A percentile compares a stretch with the other conserved stretches of the same genome.
Evolutionary conservation across 805 yeast genomes (phyloP).

Genomic region (Metschnikowia sp.): DNA sequence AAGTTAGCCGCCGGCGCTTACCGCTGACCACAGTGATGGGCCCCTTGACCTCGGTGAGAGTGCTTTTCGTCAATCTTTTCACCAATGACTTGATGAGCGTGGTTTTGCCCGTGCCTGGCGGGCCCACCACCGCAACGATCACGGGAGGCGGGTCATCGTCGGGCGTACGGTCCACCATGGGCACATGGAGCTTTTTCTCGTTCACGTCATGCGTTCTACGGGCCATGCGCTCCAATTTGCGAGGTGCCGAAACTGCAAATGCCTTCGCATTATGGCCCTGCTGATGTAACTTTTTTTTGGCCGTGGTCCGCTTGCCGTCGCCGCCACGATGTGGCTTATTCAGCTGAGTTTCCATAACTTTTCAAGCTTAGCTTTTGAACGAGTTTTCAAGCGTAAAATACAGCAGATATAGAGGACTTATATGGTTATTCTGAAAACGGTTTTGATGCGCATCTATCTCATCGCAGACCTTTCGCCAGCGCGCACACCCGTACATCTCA

Average conservation of each 20-base stretch:
- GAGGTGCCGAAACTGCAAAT: slow-evolving; percentile 56
- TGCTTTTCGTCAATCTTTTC: slow-evolving; percentile 81
- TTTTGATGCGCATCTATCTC: neutral
- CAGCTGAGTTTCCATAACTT: slow-evolving; percentile 41
- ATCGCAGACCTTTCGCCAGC: slow-evolving; percentile 1
- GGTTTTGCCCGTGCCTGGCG: slow-evolving; percentile 97
- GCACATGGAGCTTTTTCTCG: slow-evolving; percentile 88
- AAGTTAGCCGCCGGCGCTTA: slow-evolving; percentile 86
- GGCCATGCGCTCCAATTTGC: slow-evolving; percentile 81
- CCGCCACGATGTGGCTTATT: slow-evolving; percentile 79
- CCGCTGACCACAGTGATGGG: slow-evolving; percentile 97
- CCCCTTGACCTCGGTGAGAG: slow-evolving; percentile 83
- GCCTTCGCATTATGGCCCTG: slow-evolving; percentile 61
- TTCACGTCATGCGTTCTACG: slow-evolving; percentile 77
- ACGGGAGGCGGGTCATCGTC: slow-evolving; percentile 98
- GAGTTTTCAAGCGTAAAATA: neutral
- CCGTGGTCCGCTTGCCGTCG: slow-evolving; percentile 47
- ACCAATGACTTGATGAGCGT: slow-evolving; percentile 88
- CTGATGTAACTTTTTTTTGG: slow-evolving; percentile 83
- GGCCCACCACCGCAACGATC: slow-evolving; percentile 95
- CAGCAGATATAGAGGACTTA: no score
- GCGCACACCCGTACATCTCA: slow-evolving; percentile 1
- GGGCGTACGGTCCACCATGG: slow-evolving; percentile 96
- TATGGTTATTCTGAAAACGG: no score
- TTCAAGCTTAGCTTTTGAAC: neutral